Evolutionary conservation across 495 filamentous ascomycete genomes (phyloP).

Genomic region (Xylaria nigripes): DNA sequence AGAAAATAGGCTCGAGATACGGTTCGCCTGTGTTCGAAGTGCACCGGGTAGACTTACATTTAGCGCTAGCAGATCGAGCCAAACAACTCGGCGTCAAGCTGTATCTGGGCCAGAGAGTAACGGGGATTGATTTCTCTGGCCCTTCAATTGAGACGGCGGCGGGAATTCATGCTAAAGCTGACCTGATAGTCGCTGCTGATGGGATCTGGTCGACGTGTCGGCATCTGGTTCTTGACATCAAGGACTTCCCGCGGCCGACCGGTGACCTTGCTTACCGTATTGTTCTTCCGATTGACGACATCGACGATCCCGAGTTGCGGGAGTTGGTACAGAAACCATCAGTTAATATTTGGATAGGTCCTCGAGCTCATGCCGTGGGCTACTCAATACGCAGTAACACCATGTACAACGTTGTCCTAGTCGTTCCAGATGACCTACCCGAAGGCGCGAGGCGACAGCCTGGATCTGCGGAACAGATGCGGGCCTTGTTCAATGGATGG

Average conservation of each 20-base stretch:
- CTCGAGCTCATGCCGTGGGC: conserved; percentile 43
- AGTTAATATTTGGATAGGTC: conserved; percentile 61
- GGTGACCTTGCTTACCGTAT: conserved; percentile 51
- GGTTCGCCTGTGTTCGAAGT: conserved; percentile 34
- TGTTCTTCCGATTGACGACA: conserved; percentile 37
- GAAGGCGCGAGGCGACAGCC: conserved; percentile 27
- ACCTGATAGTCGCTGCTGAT: conserved; percentile 46
- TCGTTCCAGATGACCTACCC: conserved; percentile 40
- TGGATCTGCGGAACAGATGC: conserved; percentile 38
- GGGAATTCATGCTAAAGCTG: conserved; percentile 24
- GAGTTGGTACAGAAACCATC: conserved; percentile 42
- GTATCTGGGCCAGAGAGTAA: conserved; percentile 24
- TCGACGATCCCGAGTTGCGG: conserved; percentile 35
- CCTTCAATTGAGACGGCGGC: conserved; percentile 29
- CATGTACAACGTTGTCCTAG: conserved; percentile 48
- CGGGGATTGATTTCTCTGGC: conserved; percentile 29
- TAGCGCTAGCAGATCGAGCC: conserved; percentile 28
- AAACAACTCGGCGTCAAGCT: conserved; percentile 30
- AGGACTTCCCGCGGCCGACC: conserved; percentile 37
- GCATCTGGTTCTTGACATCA: conserved; percentile 32
- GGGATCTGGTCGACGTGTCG: conserved; percentile 44
- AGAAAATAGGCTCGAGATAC: conserved; percentile 25
- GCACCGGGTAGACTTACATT: conserved; percentile 40
- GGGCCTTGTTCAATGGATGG: conserved; percentile 39
- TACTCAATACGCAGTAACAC: conserved; percentile 44